Conservation (phyloP, 1,139 yeast species). For the Zygoascus hellenicus region DNA sequence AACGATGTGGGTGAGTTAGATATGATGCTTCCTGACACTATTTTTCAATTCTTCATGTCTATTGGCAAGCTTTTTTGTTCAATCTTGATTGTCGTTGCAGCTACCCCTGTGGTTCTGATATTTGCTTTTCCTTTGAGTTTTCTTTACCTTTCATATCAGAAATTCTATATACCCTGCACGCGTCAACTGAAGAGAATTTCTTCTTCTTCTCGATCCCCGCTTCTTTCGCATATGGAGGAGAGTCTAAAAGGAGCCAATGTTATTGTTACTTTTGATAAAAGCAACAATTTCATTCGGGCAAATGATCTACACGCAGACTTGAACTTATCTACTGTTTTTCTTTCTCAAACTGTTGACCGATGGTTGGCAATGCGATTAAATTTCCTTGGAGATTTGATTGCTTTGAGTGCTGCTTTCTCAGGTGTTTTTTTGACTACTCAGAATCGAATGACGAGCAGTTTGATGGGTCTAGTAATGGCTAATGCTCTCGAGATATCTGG, state of each 20-base stretch:
- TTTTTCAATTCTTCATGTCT: slow-evolving; percentile 20
- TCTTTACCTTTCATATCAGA: slow-evolving; percentile 47
- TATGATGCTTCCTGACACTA: slow-evolving; percentile 43
- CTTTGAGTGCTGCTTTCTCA: slow-evolving; percentile 50
- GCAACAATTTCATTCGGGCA: slow-evolving; percentile 46
- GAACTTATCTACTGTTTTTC: slow-evolving; percentile 53
- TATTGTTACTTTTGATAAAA: slow-evolving; percentile 53
- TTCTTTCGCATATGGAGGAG: slow-evolving; percentile 76
- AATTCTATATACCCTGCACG: slow-evolving; percentile 62
- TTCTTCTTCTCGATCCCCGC: slow-evolving; percentile 70
- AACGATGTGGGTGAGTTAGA: slow-evolving; percentile 77
- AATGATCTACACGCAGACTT: slow-evolving; percentile 58
- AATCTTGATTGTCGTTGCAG: slow-evolving; percentile 26
- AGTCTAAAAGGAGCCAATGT: slow-evolving; percentile 65
- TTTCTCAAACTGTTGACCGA: slow-evolving; percentile 41
- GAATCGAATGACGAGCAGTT: slow-evolving; percentile 52
- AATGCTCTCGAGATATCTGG: slow-evolving; percentile 27
- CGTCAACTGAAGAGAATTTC: slow-evolving; percentile 70
- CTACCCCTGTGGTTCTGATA: slow-evolving; percentile 24
- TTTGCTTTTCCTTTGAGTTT: slow-evolving; percentile 26
- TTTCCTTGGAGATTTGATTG: slow-evolving; percentile 59
- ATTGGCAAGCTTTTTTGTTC: slow-evolving; percentile 30
- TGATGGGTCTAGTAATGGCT: slow-evolving; percentile 58
- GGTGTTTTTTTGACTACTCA: slow-evolving; percentile 49
- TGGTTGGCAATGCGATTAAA: slow-evolving; percentile 72